A percentile compares a stretch with the other conserved stretches of the same genome.
Evolutionary conservation across 352 stramenopile genomes (phyloP).

Genomic region (Globisporangium camurandrum): DNA sequence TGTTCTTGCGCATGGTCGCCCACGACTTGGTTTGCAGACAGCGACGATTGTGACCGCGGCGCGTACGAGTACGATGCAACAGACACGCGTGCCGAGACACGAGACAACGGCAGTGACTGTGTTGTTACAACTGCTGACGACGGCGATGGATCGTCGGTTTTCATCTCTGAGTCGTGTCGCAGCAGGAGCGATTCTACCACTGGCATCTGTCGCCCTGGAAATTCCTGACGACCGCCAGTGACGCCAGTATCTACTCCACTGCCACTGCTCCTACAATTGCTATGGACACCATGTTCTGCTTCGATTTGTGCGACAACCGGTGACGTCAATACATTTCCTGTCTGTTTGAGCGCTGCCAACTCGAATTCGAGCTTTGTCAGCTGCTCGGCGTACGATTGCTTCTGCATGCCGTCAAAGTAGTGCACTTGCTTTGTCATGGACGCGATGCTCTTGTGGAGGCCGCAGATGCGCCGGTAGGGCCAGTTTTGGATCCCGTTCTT

Average conservation of each 20-base stretch:
- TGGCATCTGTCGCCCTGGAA: no score
- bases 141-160: background rate
- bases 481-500: slow-evolving; percentile 54
- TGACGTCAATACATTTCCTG: slow-evolving; percentile 26
- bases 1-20: slow-evolving; percentile 1
- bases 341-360: slow-evolving; percentile 36
- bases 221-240: no score
- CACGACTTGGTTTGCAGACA: background rate
- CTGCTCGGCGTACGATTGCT: slow-evolving; percentile 38
- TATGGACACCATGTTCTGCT: slow-evolving; percentile 8
- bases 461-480: slow-evolving; percentile 52
- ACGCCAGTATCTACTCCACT: no score
- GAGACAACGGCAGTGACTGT: slow-evolving; percentile 2
- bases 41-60: background rate
- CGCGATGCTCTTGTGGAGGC: slow-evolving; percentile 45
- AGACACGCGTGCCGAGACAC: slow-evolving; percentile 4
- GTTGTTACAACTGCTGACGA: background rate
- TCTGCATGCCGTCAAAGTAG: slow-evolving; percentile 55
- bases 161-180: background rate
- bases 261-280: no score
- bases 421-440: slow-evolving; percentile 56
- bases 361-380: slow-evolving; percentile 31
- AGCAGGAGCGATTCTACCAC: background rate
- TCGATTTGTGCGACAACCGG: slow-evolving; percentile 18
- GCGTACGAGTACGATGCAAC: slow-evolving; percentile 8